Percentiles rank a stretch among this genome's conserved stretches.
phyloP scores from a whole-genome alignment of 768 basidiomycete species.

The Punctularia strigosozonata region DNA sequence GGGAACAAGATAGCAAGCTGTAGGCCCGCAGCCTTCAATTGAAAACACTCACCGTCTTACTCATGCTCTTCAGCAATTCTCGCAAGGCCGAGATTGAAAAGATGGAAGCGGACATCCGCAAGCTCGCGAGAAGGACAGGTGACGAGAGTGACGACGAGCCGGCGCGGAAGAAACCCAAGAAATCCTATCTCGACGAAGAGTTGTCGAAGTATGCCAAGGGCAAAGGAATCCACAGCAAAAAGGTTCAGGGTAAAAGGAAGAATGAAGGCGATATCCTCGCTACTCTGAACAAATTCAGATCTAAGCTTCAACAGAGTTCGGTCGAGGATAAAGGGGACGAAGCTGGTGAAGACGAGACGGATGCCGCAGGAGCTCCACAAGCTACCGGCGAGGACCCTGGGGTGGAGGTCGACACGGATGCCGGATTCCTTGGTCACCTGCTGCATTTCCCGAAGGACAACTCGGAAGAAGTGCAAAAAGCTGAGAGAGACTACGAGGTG shows the following conservation, averaged over 20 bases:
- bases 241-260: constrained; percentile 38
- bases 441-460: constrained; percentile 74
- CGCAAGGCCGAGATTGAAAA: constrained; percentile 72
- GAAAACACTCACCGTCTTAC: background rate
- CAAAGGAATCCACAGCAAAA: constrained; percentile 44
- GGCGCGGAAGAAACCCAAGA: constrained; percentile 47
- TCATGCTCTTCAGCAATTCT: constrained; percentile 29
- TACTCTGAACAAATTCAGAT: constrained; percentile 58
- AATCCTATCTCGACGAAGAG: constrained; percentile 72
- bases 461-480: constrained; percentile 56
- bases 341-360: constrained; percentile 8
- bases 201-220: constrained; percentile 69
- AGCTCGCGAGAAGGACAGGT: constrained; percentile 49
- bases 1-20: constrained; percentile 56
- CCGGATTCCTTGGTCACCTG: constrained; percentile 60
- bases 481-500: constrained; percentile 5
- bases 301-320: constrained; percentile 41
- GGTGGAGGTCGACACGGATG: constrained; percentile 71
- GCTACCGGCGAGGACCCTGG: constrained; percentile 31
- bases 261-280: constrained; percentile 68
- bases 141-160: constrained; percentile 55
- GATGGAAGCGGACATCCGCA: constrained; percentile 84
- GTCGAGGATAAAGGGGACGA: constrained; percentile 10
- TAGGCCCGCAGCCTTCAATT: constrained; percentile 18
- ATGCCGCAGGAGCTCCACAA: constrained; percentile 5